Evolutionary conservation across 805 yeast species (phyloP), one percentile per base, ranked within the genome.

Genomic region (Saturnispora diversa): DNA sequence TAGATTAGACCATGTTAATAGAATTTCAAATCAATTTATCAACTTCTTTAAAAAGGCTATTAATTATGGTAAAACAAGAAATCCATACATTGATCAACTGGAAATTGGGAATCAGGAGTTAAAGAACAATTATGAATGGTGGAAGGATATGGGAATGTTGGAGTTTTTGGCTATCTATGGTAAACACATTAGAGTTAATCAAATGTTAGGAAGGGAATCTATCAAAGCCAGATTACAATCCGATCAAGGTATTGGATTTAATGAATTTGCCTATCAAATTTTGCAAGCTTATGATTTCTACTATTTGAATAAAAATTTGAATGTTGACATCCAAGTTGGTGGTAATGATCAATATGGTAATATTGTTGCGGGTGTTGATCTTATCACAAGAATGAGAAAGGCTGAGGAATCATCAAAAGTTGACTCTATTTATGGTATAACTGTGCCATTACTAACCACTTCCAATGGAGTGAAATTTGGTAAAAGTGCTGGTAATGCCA

Each of bases 331-430:
- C 11, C 97, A 92, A 63, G 78, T 84, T 26, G 98, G 98, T 19
- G 98, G 98, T 5, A 87, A 84, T 55, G 98, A 92, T 58, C 98
- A 92, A 61, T 92, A 96, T 87, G 98, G 98, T 1, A 92, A 92
- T 53, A 92, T 92, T 44, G 85, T 94, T 2, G 97, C 97, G 1
- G 98, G 98, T 0, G 74, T 84, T 29, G 98, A 92, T 53, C 68
- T 92, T 43, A 86, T 88, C 29, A 68, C 80, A 1, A 65, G 95
- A 46, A 56, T 84, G 40, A 47, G 44, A 20, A 52, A 47, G 31
- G 52, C 55, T 11, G 55, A 49, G 29, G 32, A 34, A 3, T 24
- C 22, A 11, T 32, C 39, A 8, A 15, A 26, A 16, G 37, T 33
- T 3, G 43, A 53, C 26, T 58, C 63, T 1, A 70, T 75, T 3